Conservation (phyloP, 805 yeast species). For the Yarrowia keelungensis region DNA sequence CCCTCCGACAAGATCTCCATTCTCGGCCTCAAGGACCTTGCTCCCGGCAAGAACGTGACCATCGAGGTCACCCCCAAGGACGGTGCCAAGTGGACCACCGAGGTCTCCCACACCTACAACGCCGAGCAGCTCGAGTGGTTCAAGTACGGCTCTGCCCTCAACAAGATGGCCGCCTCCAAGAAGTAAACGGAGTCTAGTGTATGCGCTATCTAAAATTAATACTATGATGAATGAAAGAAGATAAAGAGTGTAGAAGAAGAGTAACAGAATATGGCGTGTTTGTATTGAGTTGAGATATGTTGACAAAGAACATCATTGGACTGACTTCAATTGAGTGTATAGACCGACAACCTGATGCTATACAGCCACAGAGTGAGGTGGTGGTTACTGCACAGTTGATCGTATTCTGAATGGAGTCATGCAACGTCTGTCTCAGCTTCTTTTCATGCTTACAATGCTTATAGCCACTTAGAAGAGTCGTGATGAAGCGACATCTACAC, state of each 20-base stretch:
- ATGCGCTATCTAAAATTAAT: constrained; percentile 14
- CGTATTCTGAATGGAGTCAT: no score
- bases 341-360: no score
- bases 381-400: no score
- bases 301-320: no score
- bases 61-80: constrained; percentile 74
- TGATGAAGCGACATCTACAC: no score
- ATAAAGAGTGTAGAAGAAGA: background rate
- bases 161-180: constrained; percentile 74
- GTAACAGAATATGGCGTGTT: no score
- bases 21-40: constrained; percentile 78
- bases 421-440: no score
- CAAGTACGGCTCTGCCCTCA: constrained; percentile 98
- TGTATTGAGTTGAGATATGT: no score
- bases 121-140: constrained; percentile 98
- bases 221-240: constrained; percentile 9
- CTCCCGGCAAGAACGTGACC: constrained; percentile 91
- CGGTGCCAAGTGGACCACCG: constrained; percentile 86
- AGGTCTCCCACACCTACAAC: constrained; percentile 96
- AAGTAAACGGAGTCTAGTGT: constrained; percentile 9
- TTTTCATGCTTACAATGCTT: no score
- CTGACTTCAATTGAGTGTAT: no score
- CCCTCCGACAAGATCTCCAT: constrained; percentile 90
- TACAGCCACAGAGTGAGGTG: no score
- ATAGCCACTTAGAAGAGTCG: no score